Evolutionary conservation across 2,329 filamentous ascomycete genomes (phyloP).

Genomic region (Phaeosphaeria sp.): DNA sequence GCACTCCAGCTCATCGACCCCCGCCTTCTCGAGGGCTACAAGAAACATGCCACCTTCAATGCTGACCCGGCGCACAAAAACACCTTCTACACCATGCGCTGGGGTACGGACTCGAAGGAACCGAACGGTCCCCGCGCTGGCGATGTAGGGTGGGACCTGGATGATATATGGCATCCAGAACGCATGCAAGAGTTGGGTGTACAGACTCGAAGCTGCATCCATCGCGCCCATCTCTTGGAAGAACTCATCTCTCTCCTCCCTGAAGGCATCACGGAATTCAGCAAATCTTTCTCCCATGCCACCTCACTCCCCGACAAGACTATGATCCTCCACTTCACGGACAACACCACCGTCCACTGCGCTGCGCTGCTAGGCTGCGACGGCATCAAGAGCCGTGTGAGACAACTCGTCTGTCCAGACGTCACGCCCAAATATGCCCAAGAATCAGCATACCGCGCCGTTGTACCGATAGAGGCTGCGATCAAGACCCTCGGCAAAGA

Average conservation of each 20-base stretch:
- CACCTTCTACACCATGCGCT: conserved; percentile 22
- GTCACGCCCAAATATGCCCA: conserved; percentile 58
- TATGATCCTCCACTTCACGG: conserved; percentile 45
- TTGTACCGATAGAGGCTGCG: conserved; percentile 64
- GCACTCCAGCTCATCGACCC: conserved; percentile 32
- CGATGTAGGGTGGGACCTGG: conserved; percentile 23
- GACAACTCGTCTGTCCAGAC: conserved; percentile 57
- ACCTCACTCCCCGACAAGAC: conserved; percentile 18
- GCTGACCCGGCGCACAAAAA: conserved; percentile 13
- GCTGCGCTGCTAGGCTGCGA: conserved; percentile 66
- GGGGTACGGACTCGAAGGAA: conserved; percentile 16
- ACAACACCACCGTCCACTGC: conserved; percentile 51
- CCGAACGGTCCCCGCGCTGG: conserved; percentile 16
- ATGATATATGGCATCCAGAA: conserved; percentile 12
- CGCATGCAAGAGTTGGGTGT: conserved; percentile 12
- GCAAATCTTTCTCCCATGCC: conserved; percentile 23
- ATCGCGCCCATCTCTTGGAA: conserved; percentile 30
- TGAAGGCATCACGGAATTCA: conserved; percentile 21
- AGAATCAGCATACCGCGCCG: conserved; percentile 66
- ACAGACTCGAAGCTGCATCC: conserved; percentile 26
- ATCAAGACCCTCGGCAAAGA: conserved; percentile 55
- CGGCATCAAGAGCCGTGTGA: conserved; percentile 65
- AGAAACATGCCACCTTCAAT: conserved; percentile 34
- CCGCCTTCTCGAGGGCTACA: conserved; percentile 27
- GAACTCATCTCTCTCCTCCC: conserved; percentile 29